Conservation (phyloP, 257 asterid genomes). For the Agastache rugosa region DNA sequence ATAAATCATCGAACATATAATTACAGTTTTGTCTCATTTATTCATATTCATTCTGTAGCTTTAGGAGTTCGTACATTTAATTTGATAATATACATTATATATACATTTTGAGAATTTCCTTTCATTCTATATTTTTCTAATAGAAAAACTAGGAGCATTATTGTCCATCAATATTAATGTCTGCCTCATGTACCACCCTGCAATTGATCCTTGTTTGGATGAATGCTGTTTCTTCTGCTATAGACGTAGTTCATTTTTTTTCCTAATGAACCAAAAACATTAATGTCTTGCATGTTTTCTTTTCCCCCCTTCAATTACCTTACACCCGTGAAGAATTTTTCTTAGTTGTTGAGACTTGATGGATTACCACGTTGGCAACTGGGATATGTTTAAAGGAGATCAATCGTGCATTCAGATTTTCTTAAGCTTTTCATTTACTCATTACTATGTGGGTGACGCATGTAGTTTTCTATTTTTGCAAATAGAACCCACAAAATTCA, state of each 20-base stretch:
- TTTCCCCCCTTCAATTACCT: not conserved
- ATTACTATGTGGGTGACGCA: constrained; percentile 19
- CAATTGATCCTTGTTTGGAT: not conserved
- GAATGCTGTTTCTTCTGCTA: not conserved
- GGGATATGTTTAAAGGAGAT: constrained; percentile 12
- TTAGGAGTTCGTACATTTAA: too few species aligned
- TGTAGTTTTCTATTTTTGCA: constrained; percentile 21
- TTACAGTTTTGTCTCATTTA: not conserved
- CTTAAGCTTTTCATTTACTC: constrained; percentile 6
- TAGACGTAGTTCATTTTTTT: not conserved
- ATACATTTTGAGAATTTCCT: not conserved
- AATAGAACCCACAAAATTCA: not conserved
- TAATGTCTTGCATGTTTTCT: not conserved
- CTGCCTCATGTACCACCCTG: constrained; percentile 9
- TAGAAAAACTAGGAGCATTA: not conserved
- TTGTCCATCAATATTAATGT: not conserved
- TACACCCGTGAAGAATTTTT: not conserved
- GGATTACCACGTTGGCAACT: not conserved
- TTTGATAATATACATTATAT: not conserved
- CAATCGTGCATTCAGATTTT: not conserved
- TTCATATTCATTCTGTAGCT: not conserved
- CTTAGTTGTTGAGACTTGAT: not conserved
- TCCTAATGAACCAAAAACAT: not conserved
- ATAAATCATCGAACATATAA: not conserved
- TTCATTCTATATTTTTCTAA: not conserved